A percentile compares a stretch with the other conserved stretches of the same genome.
Conservation (phyloP, 2,329 filamentous ascomycete species). For the Cercospora canescens region DNA sequence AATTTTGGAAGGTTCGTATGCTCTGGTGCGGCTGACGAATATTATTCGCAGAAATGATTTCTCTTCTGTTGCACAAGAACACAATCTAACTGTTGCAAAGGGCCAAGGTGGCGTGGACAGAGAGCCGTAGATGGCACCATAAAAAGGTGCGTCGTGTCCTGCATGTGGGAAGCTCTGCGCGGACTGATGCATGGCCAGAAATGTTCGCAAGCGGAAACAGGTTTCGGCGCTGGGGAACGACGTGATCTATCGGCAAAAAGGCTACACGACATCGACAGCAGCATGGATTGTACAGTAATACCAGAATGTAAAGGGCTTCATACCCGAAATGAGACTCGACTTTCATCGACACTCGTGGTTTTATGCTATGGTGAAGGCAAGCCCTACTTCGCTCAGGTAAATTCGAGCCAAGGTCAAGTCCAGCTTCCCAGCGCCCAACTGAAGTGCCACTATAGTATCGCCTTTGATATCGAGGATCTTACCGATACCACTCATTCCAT, state of each 20-base stretch:
- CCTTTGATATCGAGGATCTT: too few species aligned
- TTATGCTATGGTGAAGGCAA: background rate
- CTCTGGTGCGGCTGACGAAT: background rate
- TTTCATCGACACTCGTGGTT: background rate
- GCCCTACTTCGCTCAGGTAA: background rate
- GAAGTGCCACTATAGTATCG: background rate
- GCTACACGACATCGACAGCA: constrained; percentile 4
- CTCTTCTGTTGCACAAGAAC: background rate
- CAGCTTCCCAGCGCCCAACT: too few species aligned
- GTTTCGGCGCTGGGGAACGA: background rate
- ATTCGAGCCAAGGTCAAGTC: background rate
- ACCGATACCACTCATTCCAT: background rate
- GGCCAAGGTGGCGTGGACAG: background rate
- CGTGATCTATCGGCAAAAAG: background rate
- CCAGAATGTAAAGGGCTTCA: constrained; percentile 1
- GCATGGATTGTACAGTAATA: constrained; percentile 7
- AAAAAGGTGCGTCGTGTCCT: background rate
- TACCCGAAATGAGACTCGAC: background rate
- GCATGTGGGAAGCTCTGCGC: background rate
- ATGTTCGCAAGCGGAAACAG: background rate
- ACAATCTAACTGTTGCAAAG: constrained; percentile 2
- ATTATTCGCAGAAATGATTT: background rate
- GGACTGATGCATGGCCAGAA: background rate
- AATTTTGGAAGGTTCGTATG: constrained; percentile 10
- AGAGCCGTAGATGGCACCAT: background rate